Base-by-base conservation (phyloP, 2,329 filamentous ascomycete species). In the Talaromyces pinophilus region DNA sequence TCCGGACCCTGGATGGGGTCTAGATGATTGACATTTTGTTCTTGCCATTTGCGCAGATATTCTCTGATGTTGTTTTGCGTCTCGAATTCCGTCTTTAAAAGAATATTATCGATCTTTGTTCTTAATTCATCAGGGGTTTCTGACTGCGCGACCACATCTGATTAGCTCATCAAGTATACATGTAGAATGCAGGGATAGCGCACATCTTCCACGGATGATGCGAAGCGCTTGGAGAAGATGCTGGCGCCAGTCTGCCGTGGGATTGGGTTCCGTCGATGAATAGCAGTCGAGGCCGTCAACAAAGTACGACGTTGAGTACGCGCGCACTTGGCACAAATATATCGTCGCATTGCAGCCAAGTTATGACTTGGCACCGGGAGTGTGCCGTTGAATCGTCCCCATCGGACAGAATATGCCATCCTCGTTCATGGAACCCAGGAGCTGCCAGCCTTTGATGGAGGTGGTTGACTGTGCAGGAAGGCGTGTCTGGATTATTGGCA, bases 31-130 rank as follows among this genome's bases (percentile, higher is more conserved):
- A 71, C 67, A 33, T 77, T 75, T 7, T 66, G 70, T 11, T 72
- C 70, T 67, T 78, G 76, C 80, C 80, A 82, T 74, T 76, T 76
- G 57, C 70, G 70, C 22, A 82, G 70, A 63, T 81, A 81, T n/a
- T 75, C 70, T 60, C 78, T 75, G 35, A 82, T 80, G 65, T 80
- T 73, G 44, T 73, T 74, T 59, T 76, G 74, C 38, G 72, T 70
- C 65, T 78, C 75, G 40, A 80, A 73, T 66, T 80, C 77, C 55
- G 70, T 72, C 59, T 74, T 69, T 7, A 74, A 67, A 15, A 74
- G 72, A 44, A 75, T 72, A 62, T 77, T 70, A 59, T 74, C 70
- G 55, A 74, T 67, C 5, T 70, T 71, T 11, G 69, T 61, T 22
- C 65, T 64, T 22, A 67, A 46, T 19, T 66, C 48, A 28, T 28